A percentile compares a stretch with the other conserved stretches of the same genome.
Conservation (phyloP, 495 filamentous ascomycete species). For the Tuber calosporum region DNA sequence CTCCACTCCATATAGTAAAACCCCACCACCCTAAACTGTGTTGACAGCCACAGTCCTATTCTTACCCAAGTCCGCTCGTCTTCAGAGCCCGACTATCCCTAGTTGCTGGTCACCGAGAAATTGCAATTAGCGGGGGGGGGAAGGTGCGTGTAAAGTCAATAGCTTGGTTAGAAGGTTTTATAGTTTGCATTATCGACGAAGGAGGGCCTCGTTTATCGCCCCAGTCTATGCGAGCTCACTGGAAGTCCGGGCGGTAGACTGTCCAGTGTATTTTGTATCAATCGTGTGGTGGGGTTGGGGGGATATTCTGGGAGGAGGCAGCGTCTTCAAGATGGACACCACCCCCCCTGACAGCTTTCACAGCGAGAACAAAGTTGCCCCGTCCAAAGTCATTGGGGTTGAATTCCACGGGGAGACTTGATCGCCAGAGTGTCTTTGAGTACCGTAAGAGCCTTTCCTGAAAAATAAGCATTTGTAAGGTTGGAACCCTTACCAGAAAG, state of each 20-base stretch:
- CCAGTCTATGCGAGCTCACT: slow-evolving; percentile 44
- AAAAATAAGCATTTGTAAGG: slow-evolving; percentile 49
- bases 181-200: slow-evolving; percentile 17
- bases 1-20: neutral
- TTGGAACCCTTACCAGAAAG: slow-evolving; percentile 47
- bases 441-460: slow-evolving; percentile 47
- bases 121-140: neutral
- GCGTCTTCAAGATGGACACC: slow-evolving; percentile 51
- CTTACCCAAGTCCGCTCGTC: neutral
- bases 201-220: slow-evolving; percentile 36
- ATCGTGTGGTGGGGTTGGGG: neutral
- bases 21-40: neutral
- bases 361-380: slow-evolving; percentile 41
- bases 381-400: slow-evolving; percentile 49
- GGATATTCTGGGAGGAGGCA: neutral
- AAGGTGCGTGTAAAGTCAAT: slow-evolving; percentile 29
- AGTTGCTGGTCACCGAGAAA: neutral
- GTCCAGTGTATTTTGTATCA: neutral
- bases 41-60: neutral
- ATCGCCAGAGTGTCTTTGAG: slow-evolving; percentile 50
- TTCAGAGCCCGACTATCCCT: slow-evolving; percentile 32
- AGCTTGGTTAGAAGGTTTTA: slow-evolving; percentile 21
- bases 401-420: slow-evolving; percentile 49
- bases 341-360: slow-evolving; percentile 50
- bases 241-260: neutral